phyloP scores from a whole-genome alignment of 805 yeast species.

The Hanseniaspora hatyaiensis region DNA sequence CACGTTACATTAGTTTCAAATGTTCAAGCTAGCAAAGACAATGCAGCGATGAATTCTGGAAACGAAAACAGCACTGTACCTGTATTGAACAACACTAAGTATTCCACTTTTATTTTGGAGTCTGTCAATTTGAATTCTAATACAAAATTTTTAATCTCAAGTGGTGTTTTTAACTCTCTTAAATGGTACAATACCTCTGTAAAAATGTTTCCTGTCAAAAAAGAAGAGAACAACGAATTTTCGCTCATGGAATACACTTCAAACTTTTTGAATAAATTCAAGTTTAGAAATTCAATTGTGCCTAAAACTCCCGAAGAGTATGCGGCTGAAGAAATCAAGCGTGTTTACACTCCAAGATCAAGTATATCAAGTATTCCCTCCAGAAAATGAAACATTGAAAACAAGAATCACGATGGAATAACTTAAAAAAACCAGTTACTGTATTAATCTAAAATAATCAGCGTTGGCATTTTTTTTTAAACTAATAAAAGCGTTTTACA shows the following conservation, averaged over 20 bases:
- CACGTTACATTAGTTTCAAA: background rate
- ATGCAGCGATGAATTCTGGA: conserved; percentile 23
- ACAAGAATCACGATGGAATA: too few relatives aligned
- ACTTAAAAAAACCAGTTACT: too few relatives aligned
- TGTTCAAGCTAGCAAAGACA: background rate
- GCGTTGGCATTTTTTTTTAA: too few relatives aligned
- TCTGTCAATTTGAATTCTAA: conserved; percentile 11
- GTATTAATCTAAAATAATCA: too few relatives aligned
- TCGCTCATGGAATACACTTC: conserved; percentile 35
- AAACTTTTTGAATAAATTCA: conserved; percentile 30
- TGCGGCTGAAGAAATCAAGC: conserved; percentile 19
- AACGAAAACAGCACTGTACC: conserved; percentile 31
- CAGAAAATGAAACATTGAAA: background rate
- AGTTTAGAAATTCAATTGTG: conserved; percentile 21
- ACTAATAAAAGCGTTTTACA: too few relatives aligned
- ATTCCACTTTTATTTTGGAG: conserved; percentile 10
- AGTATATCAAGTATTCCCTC: conserved; percentile 15
- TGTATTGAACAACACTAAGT: conserved; percentile 29
- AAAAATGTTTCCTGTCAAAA: conserved; percentile 39
- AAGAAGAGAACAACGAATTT: conserved; percentile 30
- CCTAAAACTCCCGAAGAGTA: conserved; percentile 19
- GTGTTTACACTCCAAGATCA: conserved; percentile 16
- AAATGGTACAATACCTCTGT: conserved; percentile 45
- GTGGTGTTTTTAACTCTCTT: conserved; percentile 31
- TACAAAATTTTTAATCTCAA: conserved; percentile 15